A percentile compares a stretch with the other conserved stretches of the same genome.
Conservation (phyloP, 192 early-diverging fungal genomes). For the Backusella australiensis region DNA sequence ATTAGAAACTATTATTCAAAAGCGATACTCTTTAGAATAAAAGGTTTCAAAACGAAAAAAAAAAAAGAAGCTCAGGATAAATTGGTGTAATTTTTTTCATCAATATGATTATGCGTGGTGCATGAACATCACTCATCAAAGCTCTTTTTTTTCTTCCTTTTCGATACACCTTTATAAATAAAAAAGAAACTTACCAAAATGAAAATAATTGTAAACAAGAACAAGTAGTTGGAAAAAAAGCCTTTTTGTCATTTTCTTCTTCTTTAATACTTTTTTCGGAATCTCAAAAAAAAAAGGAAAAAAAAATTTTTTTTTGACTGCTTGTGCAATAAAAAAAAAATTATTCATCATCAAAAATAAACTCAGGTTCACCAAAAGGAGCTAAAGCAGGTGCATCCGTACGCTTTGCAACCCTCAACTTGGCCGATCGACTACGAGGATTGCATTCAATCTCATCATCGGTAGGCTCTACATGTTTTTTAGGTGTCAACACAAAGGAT, state of each 20-base stretch:
- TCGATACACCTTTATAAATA: neutral
- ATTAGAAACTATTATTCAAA: neutral
- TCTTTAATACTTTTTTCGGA: neutral
- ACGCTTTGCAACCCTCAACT: constrained; percentile 39
- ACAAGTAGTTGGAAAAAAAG: neutral
- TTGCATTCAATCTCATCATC: constrained; percentile 53
- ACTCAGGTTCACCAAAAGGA: constrained; percentile 16
- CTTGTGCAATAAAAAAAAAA: neutral
- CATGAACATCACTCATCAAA: constrained; percentile 23
- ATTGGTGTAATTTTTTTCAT: constrained; percentile 14
- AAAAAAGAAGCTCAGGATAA: constrained; percentile 5
- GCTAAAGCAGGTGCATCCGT: constrained; percentile 21
- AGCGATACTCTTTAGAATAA: neutral
- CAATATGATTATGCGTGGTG: constrained; percentile 27
- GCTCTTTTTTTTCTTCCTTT: neutral
- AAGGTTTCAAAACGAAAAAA: neutral
- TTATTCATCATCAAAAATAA: neutral
- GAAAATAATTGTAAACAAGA: constrained; percentile 3
- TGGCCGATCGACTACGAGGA: constrained; percentile 56
- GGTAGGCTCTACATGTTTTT: constrained; percentile 43
- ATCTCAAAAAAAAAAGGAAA: neutral
- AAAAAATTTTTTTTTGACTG: neutral
- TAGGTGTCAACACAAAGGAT: constrained; percentile 34
- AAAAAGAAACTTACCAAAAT: neutral
- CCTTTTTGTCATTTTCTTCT: neutral